A percentile compares a stretch with the other conserved stretches of the same genome.
phyloP scores from a whole-genome alignment of 441 rosid species.

The Melastoma candidum region DNA sequence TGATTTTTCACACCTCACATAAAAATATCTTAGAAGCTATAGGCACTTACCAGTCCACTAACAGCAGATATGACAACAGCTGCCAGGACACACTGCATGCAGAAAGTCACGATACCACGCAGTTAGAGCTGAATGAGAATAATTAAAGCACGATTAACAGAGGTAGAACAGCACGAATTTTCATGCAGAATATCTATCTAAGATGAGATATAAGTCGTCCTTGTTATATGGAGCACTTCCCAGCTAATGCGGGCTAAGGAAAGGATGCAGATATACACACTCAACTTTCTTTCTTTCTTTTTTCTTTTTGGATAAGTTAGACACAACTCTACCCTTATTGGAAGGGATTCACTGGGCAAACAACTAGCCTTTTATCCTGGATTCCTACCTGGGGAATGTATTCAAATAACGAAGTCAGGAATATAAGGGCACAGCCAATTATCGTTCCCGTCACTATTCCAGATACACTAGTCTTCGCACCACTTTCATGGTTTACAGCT shows the following conservation, averaged over 20 bases:
- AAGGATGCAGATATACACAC: no score
- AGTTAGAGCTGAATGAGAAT: slow-evolving; percentile 15
- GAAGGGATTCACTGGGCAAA: not conserved
- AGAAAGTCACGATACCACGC: slow-evolving; percentile 12
- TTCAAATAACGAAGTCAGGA: slow-evolving; percentile 75
- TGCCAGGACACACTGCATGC: slow-evolving; percentile 84
- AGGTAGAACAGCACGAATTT: no score
- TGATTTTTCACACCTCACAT: not conserved
- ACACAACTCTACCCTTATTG: no score
- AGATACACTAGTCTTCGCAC: slow-evolving; percentile 85
- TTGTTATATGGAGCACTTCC: no score
- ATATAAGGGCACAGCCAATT: slow-evolving; percentile 83
- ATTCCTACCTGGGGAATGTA: slow-evolving; percentile 71
- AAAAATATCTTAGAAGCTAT: not conserved
- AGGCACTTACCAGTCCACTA: slow-evolving; percentile 70
- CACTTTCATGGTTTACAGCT: slow-evolving; percentile 95
- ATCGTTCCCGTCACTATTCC: slow-evolving; percentile 74
- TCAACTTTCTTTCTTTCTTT: no score
- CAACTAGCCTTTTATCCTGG: not conserved
- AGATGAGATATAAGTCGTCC: no score
- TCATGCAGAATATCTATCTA: no score
- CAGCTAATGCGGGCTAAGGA: no score
- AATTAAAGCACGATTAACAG: no score
- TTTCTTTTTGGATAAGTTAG: no score
- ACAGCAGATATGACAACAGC: slow-evolving; percentile 92